Conservation (phyloP, 2,329 filamentous ascomycete species). For the Ophiosphaerella narmari region DNA sequence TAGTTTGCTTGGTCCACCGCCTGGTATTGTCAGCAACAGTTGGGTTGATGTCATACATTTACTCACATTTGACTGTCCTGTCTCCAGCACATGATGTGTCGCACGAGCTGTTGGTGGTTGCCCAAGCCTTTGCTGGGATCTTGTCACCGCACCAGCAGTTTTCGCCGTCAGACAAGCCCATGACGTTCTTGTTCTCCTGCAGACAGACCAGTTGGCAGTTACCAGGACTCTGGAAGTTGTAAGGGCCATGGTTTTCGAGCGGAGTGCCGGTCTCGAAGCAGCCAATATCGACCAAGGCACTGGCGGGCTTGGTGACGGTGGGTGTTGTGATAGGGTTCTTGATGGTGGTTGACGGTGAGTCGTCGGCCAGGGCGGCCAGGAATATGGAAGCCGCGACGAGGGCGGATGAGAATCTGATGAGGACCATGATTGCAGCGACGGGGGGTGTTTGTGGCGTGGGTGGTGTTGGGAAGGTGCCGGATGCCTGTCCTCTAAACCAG, state of each 20-base stretch:
- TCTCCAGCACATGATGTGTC: constrained; percentile 66
- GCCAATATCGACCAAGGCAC: constrained; percentile 47
- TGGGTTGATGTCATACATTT: neutral
- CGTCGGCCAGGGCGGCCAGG: constrained; percentile 29
- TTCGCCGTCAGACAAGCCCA: constrained; percentile 64
- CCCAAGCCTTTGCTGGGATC: constrained; percentile 62
- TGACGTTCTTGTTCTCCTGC: constrained; percentile 57
- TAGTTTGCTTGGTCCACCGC: constrained; percentile 61
- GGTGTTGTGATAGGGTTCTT: constrained; percentile 36
- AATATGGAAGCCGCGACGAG: constrained; percentile 38
- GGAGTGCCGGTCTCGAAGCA: constrained; percentile 58
- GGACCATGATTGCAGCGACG: constrained; percentile 36
- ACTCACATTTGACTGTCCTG: constrained; percentile 66
- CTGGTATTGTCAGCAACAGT: constrained; percentile 46
- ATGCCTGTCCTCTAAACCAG: constrained; percentile 25
- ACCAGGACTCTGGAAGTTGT: constrained; percentile 59
- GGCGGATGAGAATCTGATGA: constrained; percentile 36
- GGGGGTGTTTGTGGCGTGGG: constrained; percentile 4
- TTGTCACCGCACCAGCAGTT: constrained; percentile 75
- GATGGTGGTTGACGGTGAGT: constrained; percentile 19
- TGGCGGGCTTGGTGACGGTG: constrained; percentile 33
- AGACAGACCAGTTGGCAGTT: constrained; percentile 60
- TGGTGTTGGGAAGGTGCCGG: constrained; percentile 1
- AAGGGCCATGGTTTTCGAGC: constrained; percentile 54
- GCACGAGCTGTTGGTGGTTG: constrained; percentile 66